These are phyloP conservation scores for Rhipidocladum racemiflorum DNA, from an alignment of 176 grass and related monocot species.

Conservation along the genomic window DNA sequence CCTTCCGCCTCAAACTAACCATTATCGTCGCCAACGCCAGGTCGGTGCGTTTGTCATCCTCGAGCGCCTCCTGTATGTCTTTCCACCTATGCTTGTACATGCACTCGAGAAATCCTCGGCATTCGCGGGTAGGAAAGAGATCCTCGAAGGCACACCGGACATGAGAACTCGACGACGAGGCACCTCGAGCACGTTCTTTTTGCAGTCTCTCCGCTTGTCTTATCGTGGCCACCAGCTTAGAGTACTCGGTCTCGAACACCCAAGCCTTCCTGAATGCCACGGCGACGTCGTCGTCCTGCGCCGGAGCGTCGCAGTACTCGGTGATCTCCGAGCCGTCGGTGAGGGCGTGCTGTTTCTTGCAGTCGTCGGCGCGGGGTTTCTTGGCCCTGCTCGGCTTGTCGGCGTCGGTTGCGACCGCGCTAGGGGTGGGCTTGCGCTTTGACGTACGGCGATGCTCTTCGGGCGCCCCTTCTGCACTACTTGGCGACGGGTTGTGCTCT, in stretches of 20 bases:
- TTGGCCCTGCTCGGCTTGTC: not conserved
- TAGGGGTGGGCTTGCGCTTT: not conserved
- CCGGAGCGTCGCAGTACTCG: not conserved
- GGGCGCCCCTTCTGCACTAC: not conserved
- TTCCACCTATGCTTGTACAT: not conserved
- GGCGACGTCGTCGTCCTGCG: too few species aligned
- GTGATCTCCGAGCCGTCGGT: not conserved
- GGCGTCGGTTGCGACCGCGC: too few species aligned
- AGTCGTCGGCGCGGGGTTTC: not conserved
- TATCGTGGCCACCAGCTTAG: not conserved
- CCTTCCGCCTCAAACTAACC: not conserved
- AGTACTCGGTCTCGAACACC: constrained; percentile 19
- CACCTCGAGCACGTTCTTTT: not conserved
- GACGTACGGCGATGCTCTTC: not conserved
- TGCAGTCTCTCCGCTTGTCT: not conserved
- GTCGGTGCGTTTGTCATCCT: not conserved
- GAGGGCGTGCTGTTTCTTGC: not conserved
- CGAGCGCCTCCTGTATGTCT: not conserved
- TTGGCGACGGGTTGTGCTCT: not conserved
- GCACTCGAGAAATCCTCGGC: not conserved
- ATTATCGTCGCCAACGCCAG: not conserved
- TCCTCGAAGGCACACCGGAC: not conserved
- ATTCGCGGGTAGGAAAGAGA: constrained; percentile 13
- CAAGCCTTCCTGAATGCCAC: not conserved
- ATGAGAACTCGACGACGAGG: not conserved